A percentile compares a stretch with the other conserved stretches of the same genome.
phyloP scores from a whole-genome alignment of 2,329 filamentous ascomycete species.

The Exophiala calicioides region DNA sequence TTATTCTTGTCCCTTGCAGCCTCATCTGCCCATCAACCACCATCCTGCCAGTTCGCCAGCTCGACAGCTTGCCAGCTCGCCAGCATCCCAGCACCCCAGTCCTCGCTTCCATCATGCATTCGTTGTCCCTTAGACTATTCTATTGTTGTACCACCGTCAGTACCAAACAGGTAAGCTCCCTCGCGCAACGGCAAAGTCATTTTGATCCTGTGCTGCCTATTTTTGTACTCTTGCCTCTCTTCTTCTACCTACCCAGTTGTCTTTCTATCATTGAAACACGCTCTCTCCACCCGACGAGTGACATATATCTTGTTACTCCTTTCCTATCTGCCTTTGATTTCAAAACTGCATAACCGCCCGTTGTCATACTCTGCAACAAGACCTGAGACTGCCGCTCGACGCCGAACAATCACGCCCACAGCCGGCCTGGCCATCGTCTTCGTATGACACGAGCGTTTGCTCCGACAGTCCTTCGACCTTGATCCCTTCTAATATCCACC shows the following conservation, averaged over 20 bases:
- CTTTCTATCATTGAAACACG: background rate
- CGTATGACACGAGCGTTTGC: constrained; percentile 6
- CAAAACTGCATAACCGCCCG: no score
- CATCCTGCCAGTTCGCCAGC: background rate
- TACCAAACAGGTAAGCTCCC: background rate
- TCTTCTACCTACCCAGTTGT: no score
- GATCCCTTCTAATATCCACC: background rate
- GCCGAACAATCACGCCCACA: background rate
- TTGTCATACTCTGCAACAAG: background rate
- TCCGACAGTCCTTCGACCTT: constrained; percentile 3
- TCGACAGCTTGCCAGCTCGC: background rate
- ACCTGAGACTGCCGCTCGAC: background rate
- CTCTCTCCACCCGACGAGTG: no score
- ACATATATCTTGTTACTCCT: no score
- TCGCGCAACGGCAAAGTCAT: background rate
- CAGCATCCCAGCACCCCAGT: no score
- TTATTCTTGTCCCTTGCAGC: background rate
- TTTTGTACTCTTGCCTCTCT: background rate
- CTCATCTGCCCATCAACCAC: no score
- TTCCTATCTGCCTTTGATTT: background rate
- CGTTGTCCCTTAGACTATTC: no score
- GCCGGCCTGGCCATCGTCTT: background rate
- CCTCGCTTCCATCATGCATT: background rate
- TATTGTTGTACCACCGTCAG: background rate
- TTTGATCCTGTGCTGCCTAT: background rate